phyloP scores from a whole-genome alignment of 192 early-diverging fungal genomes.

The Podila epigama region DNA sequence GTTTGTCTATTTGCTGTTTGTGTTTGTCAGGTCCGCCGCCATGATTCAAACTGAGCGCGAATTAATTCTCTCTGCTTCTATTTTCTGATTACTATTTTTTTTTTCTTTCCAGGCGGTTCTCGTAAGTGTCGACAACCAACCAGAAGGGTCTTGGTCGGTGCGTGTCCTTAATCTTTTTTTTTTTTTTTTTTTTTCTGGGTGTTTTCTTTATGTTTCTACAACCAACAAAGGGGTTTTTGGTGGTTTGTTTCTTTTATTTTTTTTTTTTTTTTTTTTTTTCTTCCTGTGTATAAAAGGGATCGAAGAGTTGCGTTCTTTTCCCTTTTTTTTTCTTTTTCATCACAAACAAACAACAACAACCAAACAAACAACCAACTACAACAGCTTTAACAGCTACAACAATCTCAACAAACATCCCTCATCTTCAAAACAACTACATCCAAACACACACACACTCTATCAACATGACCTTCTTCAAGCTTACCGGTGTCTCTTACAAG shows the following conservation, averaged over 20 bases:
- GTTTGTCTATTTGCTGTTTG: too few species aligned
- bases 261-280: background rate
- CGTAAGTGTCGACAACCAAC: background rate
- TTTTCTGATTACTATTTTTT: background rate
- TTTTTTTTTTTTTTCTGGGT: background rate
- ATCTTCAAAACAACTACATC: background rate
- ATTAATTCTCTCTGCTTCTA: too few species aligned
- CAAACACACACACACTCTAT: conserved; percentile 5
- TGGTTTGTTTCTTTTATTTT: too few species aligned
- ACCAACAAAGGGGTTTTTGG: background rate
- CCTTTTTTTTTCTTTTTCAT: background rate
- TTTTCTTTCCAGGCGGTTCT: background rate
- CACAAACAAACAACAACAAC: conserved; percentile 14
- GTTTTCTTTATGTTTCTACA: too few species aligned
- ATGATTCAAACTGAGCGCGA: too few species aligned
- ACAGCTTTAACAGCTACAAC: background rate
- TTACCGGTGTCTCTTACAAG: conserved; percentile 29
- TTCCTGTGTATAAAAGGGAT: conserved; percentile 18
- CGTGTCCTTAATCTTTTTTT: background rate
- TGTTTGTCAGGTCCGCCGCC: too few species aligned
- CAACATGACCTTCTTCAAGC: conserved; percentile 47
- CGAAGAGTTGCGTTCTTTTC: background rate
- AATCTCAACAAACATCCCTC: background rate
- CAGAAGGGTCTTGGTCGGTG: background rate
- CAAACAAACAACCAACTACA: background rate